Base-by-base conservation (phyloP, 2,329 filamentous ascomycete genomes). In the Neofusicoccum ribis region DNA sequence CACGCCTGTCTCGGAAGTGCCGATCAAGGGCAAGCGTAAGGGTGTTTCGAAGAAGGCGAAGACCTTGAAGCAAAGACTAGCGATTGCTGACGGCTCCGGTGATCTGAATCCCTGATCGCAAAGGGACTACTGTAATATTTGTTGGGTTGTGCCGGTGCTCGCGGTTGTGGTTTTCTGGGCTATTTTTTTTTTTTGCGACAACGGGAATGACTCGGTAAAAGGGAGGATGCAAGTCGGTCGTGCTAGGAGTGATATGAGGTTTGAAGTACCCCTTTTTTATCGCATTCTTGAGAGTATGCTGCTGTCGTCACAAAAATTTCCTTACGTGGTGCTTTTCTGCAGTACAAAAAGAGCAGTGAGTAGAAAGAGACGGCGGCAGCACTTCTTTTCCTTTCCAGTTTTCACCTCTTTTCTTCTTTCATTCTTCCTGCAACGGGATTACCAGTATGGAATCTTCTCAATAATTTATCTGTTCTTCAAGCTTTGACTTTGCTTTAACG, bases 1-100 rank as follows among this genome's bases (percentile, higher is more conserved):
- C 3, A 97, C 95, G 1, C 93, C 93, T 0, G 85, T 90, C 11
- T 87, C 88, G 61, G 66, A 44, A 68, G 70, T 62, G 27, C 65
- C 67, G 36, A 23, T 36, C 23, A 70, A 83, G 74, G 83, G 86
- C 79, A 87, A 90, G 81, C 84, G 88, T 76, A 79, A 80, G 56
- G 77, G 79, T 14, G 75, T 80, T 64, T 79, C 76, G 70, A 83
- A 83, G 72, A 83, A 83, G 72, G 81, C 81, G n/a, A 83, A 83
- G 76, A 81, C 80, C 61, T 75, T 81, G 17, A 81, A 81, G 71
- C 80, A 83, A 72, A 75, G 81, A 59, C 75, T 83, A 50, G 81
- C 81, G 23, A 79, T 83, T 56, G 77, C 81, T 46, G 81, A 83
- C 69, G 81, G 81, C 9, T 46, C 44, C 23, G 63, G 56, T 12